Evolutionary conservation across 805 yeast species (phyloP).

Genomic region (Saturnispora mendoncae): DNA sequence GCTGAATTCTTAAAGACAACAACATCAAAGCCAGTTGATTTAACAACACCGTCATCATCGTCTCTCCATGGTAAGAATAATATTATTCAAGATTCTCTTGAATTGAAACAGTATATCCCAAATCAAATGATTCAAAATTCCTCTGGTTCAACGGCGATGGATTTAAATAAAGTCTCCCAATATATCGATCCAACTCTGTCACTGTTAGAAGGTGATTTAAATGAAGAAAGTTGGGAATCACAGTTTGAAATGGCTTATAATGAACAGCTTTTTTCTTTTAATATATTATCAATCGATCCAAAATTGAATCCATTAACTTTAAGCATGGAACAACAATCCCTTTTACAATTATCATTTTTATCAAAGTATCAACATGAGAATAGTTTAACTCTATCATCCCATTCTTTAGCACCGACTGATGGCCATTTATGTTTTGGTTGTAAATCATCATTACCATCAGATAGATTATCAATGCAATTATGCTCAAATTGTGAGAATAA

Average conservation of each 20-base stretch:
- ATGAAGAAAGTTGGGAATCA: conserved; percentile 11
- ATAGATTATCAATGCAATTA: conserved; percentile 15
- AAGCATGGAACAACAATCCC: conserved; percentile 18
- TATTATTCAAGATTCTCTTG: neutral
- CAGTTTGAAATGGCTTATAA: conserved; percentile 16
- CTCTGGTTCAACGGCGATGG: neutral
- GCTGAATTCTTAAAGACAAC: conserved; percentile 15
- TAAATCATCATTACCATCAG: conserved; percentile 7
- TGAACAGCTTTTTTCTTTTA: conserved; percentile 17
- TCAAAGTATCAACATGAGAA: conserved; percentile 20
- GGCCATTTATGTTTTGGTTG: conserved; percentile 15
- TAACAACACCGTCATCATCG: neutral
- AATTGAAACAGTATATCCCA: conserved; percentile 9
- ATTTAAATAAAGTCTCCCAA: conserved; percentile 6
- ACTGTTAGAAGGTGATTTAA: conserved; percentile 10
- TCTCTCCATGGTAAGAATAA: neutral
- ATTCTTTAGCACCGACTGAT: conserved; percentile 12
- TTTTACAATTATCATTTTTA: conserved; percentile 16
- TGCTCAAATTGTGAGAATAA: conserved; percentile 21
- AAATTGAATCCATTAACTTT: conserved; percentile 18
- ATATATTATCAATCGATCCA: conserved; percentile 20
- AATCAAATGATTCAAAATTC: neutral
- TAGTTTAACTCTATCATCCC: conserved; percentile 11
- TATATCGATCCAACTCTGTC: conserved; percentile 14
- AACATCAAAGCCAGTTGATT: neutral